Evolutionary conservation across 768 basidiomycete genomes (phyloP).

Genomic region (Crepidotus variabilis): DNA sequence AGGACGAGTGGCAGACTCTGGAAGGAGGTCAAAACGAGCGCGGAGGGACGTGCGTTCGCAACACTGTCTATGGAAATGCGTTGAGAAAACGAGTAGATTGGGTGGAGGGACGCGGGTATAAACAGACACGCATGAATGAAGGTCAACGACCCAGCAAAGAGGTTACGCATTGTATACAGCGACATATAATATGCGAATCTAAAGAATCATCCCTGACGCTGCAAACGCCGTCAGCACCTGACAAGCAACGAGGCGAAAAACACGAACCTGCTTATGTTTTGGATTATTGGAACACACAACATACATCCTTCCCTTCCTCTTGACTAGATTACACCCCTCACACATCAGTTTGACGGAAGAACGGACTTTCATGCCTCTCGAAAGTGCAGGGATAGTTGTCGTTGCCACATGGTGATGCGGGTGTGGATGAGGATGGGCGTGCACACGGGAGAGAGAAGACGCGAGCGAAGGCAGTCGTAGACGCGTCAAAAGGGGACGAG

Average conservation of each 20-base stretch:
- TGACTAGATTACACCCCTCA: conserved; percentile 87
- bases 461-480: conserved; percentile 29
- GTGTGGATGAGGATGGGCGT: conserved; percentile 24
- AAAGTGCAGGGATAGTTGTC: conserved; percentile 27
- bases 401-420: conserved; percentile 18
- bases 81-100: no score
- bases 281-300: conserved; percentile 92
- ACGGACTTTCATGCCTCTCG: conserved; percentile 94
- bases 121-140: no score
- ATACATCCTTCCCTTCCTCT: conserved; percentile 87
- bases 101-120: no score
- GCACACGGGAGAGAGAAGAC: conserved; percentile 18
- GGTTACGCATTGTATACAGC: no score
- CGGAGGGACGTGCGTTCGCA: no score
- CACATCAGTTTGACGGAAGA: conserved; percentile 94
- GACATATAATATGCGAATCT: no score
- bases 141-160: no score
- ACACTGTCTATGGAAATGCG: no score
- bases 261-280: conserved; percentile 91
- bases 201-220: no score
- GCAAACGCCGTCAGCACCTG: no score
- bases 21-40: no score
- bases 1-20: no score
- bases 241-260: not conserved
- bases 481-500: conserved; percentile 58